Evolutionary conservation across 106 monocot genomes (phyloP), one percentile per base, ranked within the genome.

Genomic region (Allium cepa): DNA sequence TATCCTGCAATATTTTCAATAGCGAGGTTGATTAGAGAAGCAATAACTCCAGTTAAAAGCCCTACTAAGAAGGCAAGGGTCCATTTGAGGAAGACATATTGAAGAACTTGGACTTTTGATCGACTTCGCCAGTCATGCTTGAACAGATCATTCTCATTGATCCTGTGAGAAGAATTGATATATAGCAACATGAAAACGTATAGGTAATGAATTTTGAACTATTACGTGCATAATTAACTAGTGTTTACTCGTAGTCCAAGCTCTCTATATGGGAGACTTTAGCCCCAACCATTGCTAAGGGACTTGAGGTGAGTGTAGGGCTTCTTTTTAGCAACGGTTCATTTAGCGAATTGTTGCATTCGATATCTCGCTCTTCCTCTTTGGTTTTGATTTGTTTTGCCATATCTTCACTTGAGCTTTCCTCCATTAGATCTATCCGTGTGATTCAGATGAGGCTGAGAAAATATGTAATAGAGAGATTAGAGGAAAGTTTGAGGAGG

Each of bases 231-330:
- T 14, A 49, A 11, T 2, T 0, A 50, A 11, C 36, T 53, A 66
- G 28, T 55, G 57, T 56, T 26, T 70, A 88, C 88, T 88, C 88
- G 52, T 88, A 88, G 64, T 88, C 88, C 47, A 88, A 74, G 82
- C 88, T 88, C 77, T 88, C 88, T 15, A 88, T 84, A 45, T 75
- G 79, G 3, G 88, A 88, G 53, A 88, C 84, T 64, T 88, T 81
- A 53, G 88, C 84, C 50, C 88, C 88, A 65, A 88, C 81, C 79
- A 88, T 76, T 72, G 88, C 88, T 14, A 84, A 46, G 46, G 79
- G 81, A 67, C 60, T 84, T 10, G 81, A 67, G 26, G 79, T 88
- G 52, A 88, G 84, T 14, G 84, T 81, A 36, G 69, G 78, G 76
- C 78, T 88, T 57, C 76, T 79, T 64, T 79, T 79, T 26, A 88